Conservation (phyloP, 495 filamentous ascomycete genomes). For the Xanthoparmelia taractica region DNA sequence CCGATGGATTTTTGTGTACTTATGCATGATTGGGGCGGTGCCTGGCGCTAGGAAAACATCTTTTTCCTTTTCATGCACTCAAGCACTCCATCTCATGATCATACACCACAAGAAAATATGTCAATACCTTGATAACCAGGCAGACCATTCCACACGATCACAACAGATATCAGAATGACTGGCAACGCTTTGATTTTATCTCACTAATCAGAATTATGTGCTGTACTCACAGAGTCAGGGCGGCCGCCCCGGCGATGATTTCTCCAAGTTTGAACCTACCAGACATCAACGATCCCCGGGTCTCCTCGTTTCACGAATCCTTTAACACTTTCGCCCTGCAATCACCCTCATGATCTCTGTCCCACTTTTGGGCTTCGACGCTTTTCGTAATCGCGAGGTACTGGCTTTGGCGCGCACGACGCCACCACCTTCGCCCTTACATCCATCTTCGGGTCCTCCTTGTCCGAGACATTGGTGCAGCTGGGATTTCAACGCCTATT, state of each 20-base stretch:
- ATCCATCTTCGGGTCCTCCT: neutral
- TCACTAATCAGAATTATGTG: neutral
- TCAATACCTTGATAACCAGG: neutral
- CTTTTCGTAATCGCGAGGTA: neutral
- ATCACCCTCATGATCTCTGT: neutral
- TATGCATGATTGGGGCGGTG: neutral
- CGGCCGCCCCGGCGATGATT: slow-evolving; percentile 1
- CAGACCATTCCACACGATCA: neutral
- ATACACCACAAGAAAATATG: neutral
- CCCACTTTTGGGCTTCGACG: slow-evolving; percentile 13
- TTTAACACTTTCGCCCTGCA: neutral
- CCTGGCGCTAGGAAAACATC: slow-evolving; percentile 6
- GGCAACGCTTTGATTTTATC: neutral
- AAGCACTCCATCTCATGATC: too few relatives aligned
- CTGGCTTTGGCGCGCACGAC: slow-evolving; percentile 5
- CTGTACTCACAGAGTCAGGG: neutral
- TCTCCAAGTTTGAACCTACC: slow-evolving; percentile 5
- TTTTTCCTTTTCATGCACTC: neutral
- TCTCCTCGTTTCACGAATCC: neutral
- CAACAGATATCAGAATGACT: neutral
- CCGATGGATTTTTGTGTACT: slow-evolving; percentile 1
- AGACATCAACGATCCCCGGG: slow-evolving; percentile 1
- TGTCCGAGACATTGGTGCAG: slow-evolving; percentile 15
- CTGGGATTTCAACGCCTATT: slow-evolving; percentile 26
- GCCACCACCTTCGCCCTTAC: slow-evolving; percentile 1